Evolutionary conservation across 2,329 filamentous ascomycete species (phyloP).

Genomic region (Fusarium armeniacum): DNA sequence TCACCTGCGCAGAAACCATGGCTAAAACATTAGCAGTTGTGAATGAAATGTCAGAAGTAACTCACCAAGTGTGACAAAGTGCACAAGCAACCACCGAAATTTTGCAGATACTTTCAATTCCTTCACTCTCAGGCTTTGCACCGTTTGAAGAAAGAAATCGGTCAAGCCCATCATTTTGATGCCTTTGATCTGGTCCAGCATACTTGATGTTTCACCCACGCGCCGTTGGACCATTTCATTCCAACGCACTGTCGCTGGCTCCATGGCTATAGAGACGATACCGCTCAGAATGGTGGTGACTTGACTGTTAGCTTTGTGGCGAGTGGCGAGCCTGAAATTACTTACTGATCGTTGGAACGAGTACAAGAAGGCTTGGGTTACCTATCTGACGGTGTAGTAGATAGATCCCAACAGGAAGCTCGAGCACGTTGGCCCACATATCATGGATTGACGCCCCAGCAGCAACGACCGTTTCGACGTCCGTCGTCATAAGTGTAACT

Average conservation of each 20-base stretch:
- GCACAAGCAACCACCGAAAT: conserved; percentile 55
- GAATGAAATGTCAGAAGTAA: accelerated
- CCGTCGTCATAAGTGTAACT: conserved; percentile 62
- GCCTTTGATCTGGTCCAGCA: conserved; percentile 59
- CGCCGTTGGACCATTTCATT: conserved; percentile 58
- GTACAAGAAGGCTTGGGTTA: conserved; percentile 47
- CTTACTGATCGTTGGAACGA: conserved; percentile 51
- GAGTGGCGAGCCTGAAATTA: accelerated
- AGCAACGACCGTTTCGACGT: conserved; percentile 56
- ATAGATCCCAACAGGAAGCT: conserved; percentile 56
- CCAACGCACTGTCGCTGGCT: conserved; percentile 57
- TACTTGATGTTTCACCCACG: conserved; percentile 57
- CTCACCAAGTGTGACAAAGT: conserved; percentile 52
- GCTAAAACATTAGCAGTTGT: conserved; percentile 26
- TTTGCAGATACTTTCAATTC: conserved; percentile 58
- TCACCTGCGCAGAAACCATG: conserved; percentile 50
- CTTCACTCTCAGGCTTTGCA: conserved; percentile 55
- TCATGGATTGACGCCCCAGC: conserved; percentile 53
- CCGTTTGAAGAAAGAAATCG: conserved; percentile 49
- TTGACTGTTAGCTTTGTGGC: background rate
- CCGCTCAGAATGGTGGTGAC: conserved; percentile 43
- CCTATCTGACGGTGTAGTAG: conserved; percentile 56
- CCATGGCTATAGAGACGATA: conserved; percentile 49
- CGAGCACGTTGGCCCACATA: conserved; percentile 57
- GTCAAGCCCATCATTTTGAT: conserved; percentile 62